Percentiles rank a stretch among this genome's conserved stretches.
phyloP scores from a whole-genome alignment of 352 stramenopile species.

The Phytophthora constricta region DNA sequence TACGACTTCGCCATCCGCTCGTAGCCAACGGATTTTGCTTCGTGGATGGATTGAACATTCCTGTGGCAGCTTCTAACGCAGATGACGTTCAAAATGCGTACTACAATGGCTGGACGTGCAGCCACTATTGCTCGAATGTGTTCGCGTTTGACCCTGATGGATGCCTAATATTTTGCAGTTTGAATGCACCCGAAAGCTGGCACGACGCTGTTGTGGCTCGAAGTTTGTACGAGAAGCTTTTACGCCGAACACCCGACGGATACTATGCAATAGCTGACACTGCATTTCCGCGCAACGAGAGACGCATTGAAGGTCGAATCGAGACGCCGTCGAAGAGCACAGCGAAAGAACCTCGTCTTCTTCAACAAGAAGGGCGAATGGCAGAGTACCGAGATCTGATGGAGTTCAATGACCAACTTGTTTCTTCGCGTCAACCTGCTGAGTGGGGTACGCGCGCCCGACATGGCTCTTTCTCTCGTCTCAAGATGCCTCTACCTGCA shows the following conservation, averaged over 20 bases:
- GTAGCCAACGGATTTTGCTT: constrained; percentile 22
- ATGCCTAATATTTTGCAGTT: constrained; percentile 7
- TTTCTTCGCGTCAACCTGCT: constrained; percentile 24
- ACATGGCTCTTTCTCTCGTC: constrained; percentile 25
- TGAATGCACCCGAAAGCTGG: constrained; percentile 22
- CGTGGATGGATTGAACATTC: constrained; percentile 26
- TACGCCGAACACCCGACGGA: constrained; percentile 6
- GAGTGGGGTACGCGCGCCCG: constrained; percentile 27
- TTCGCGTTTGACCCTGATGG: constrained; percentile 30
- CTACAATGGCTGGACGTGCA: constrained; percentile 33
- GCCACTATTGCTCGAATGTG: constrained; percentile 23
- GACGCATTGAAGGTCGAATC: constrained; percentile 4
- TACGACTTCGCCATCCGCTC: constrained; percentile 15
- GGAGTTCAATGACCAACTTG: constrained; percentile 14
- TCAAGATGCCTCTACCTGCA: constrained; percentile 24
- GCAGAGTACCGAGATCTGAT: constrained; percentile 9
- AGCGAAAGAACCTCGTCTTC: not conserved
- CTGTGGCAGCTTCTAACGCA: constrained; percentile 4
- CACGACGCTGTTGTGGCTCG: constrained; percentile 23
- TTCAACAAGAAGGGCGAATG: constrained; percentile 8
- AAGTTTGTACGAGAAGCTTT: constrained; percentile 18
- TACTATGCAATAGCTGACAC: constrained; percentile 29
- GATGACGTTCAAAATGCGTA: constrained; percentile 27
- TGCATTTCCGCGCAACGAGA: constrained; percentile 17
- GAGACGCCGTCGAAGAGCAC: constrained; percentile 22